These are phyloP conservation scores for Poterioochromonas sp. DNA, from an alignment of 352 stramenopile species.

Conservation along the genomic window DNA sequence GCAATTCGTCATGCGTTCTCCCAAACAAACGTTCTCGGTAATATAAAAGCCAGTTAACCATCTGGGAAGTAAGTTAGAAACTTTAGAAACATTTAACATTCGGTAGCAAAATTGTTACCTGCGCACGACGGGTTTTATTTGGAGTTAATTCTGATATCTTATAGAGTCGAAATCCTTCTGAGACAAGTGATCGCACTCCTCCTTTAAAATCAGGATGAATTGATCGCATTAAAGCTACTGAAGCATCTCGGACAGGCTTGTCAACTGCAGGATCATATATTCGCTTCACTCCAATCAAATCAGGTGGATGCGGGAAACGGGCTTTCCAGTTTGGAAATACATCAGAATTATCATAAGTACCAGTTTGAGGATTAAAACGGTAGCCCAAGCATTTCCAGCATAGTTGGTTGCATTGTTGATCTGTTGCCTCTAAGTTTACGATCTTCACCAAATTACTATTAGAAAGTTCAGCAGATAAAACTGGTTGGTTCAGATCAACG, in stretches of 20 bases:
- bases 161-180: constrained; percentile 59
- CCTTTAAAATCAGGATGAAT: constrained; percentile 45
- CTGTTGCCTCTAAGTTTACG: constrained; percentile 39
- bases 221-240: neutral
- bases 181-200: constrained; percentile 12
- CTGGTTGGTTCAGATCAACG: neutral
- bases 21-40: constrained; percentile 25
- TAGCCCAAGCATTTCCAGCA: constrained; percentile 65
- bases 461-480: neutral
- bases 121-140: constrained; percentile 65
- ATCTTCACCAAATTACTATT: constrained; percentile 40
- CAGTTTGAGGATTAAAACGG: constrained; percentile 37
- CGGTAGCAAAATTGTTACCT: constrained; percentile 50
- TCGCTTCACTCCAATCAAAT: constrained; percentile 63
- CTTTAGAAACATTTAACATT: neutral
- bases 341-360: constrained; percentile 50
- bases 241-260: neutral
- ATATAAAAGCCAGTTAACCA: constrained; percentile 42
- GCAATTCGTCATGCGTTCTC: neutral
- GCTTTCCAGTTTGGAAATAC: constrained; percentile 67
- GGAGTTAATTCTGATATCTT: constrained; percentile 62
- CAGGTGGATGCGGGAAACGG: constrained; percentile 57
- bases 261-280: constrained; percentile 35
- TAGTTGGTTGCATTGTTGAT: constrained; percentile 56
- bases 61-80: constrained; percentile 23